These are phyloP conservation scores for Erysimum cheiri DNA, from an alignment of 441 rosid genomes.

Conservation along the genomic window DNA sequence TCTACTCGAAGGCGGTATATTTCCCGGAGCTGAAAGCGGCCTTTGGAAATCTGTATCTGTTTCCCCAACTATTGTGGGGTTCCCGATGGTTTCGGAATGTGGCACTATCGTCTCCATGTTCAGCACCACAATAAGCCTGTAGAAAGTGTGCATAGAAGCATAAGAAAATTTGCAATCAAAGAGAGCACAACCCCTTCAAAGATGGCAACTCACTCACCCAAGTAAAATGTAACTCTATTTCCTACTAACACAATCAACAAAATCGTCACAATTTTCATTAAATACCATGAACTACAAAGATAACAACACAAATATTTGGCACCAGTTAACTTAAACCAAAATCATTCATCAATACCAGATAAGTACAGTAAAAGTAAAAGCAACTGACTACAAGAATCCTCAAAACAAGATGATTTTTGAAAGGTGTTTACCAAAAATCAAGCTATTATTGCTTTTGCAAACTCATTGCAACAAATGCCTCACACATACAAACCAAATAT, in stretches of 20 bases:
- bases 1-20: slow-evolving; percentile 42
- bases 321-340: background rate
- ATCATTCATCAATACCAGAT: slow-evolving; percentile 4
- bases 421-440: background rate
- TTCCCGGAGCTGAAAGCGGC: slow-evolving; percentile 44
- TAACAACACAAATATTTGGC: slow-evolving; percentile 25
- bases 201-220: background rate
- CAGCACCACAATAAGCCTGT: slow-evolving; percentile 82
- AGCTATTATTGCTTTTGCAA: slow-evolving; percentile 10
- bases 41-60: slow-evolving; percentile 55
- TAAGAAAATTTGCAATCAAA: slow-evolving; percentile 25
- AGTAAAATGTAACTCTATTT: slow-evolving; percentile 10
- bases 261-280: background rate
- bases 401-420: background rate
- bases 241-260: background rate
- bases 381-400: slow-evolving; percentile 15
- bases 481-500: slow-evolving; percentile 5
- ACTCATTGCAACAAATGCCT: background rate
- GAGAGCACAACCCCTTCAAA: slow-evolving; percentile 26
- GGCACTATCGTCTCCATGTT: slow-evolving; percentile 81
- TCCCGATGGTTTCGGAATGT: slow-evolving; percentile 77
- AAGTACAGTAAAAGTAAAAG: background rate
- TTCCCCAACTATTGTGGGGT: slow-evolving; percentile 56
- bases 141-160: slow-evolving; percentile 22
- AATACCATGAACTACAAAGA: slow-evolving; percentile 16